Evolutionary conservation across 177 flowering plant species (phyloP).

Genomic region (Vitis hybrid): DNA sequence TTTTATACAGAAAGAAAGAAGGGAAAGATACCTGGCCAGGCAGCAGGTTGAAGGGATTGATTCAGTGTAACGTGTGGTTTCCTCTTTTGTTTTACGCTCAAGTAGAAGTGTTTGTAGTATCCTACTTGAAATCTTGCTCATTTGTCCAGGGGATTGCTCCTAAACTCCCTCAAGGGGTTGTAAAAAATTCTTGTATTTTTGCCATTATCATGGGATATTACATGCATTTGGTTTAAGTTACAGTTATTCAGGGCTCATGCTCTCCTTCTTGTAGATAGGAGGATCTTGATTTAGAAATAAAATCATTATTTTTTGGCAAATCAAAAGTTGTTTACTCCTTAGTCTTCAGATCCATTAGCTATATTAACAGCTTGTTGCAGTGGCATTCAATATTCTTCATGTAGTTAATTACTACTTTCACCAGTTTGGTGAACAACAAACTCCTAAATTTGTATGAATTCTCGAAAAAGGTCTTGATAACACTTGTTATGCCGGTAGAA

Average conservation of each 20-base stretch:
- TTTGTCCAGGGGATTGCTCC: neutral
- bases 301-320: constrained; percentile 3
- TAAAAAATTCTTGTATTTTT: constrained; percentile 8
- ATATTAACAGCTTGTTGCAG: too few species aligned
- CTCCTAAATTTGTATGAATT: too few species aligned
- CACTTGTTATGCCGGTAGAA: too few species aligned
- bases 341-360: too few species aligned
- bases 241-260: constrained; percentile 3
- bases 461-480: too few species aligned
- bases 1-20: constrained; percentile 65
- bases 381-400: too few species aligned
- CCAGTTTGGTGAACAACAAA: too few species aligned
- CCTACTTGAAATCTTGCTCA: neutral
- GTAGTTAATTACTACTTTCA: too few species aligned
- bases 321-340: neutral
- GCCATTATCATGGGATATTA: constrained; percentile 18
- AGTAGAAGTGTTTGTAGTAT: neutral
- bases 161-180: neutral
- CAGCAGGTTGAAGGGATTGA: constrained; percentile 75
- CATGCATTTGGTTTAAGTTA: constrained; percentile 13
- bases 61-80: constrained; percentile 38
- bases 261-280: constrained; percentile 31
- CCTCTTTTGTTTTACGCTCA: neutral
- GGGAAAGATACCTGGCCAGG: constrained; percentile 79
- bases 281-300: constrained; percentile 11